Conservation (phyloP, 176 grass and related monocot genomes). For the Stipa capillata region DNA sequence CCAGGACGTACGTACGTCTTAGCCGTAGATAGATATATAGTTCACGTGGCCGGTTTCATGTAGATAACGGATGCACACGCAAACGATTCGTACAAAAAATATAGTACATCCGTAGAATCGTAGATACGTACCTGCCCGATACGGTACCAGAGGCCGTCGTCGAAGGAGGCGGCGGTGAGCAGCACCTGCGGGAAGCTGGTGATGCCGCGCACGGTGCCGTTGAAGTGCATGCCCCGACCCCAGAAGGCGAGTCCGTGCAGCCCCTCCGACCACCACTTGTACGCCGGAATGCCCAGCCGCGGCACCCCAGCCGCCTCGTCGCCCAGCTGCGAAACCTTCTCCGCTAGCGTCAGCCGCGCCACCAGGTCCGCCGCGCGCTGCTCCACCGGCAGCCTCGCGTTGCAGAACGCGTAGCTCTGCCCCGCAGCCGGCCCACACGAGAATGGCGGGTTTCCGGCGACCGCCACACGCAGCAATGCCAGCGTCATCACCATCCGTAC, state of each 20-base stretch:
- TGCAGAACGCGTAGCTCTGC: slow-evolving; percentile 27
- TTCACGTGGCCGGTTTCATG: too few relatives aligned
- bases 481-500: background rate
- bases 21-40: too few relatives aligned
- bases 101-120: too few relatives aligned
- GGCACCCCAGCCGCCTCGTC: slow-evolving; percentile 36
- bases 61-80: too few relatives aligned
- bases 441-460: slow-evolving; percentile 24
- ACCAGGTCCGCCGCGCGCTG: slow-evolving; percentile 50
- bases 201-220: slow-evolving; percentile 22
- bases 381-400: background rate
- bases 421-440: slow-evolving; percentile 25
- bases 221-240: slow-evolving; percentile 48
- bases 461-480: background rate
- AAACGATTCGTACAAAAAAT: too few relatives aligned
- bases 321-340: slow-evolving; percentile 69
- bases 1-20: background rate
- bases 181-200: slow-evolving; percentile 88
- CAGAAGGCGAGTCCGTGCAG: slow-evolving; percentile 69
- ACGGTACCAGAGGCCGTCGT: slow-evolving; percentile 49
- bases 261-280: slow-evolving; percentile 85
- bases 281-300: slow-evolving; percentile 51
- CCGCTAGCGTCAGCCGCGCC: slow-evolving; percentile 32
- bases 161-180: slow-evolving; percentile 63
- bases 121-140: slow-evolving; percentile 52